phyloP scores from a whole-genome alignment of 257 asterid genomes.

The Solanum habrochaites region DNA sequence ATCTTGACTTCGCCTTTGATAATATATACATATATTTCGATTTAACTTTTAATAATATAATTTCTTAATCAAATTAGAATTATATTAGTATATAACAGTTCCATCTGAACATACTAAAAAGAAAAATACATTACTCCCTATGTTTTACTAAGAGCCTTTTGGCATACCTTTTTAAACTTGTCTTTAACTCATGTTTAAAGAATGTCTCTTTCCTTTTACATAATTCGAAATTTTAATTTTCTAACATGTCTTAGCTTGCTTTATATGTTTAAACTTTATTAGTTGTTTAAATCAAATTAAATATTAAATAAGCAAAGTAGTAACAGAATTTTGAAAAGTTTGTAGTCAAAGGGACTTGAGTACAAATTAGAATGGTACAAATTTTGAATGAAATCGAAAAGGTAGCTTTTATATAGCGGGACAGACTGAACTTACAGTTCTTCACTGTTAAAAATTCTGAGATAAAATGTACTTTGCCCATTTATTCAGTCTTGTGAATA shows the following conservation, averaged over 20 bases:
- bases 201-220: background rate
- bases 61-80: background rate
- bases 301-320: too few species aligned
- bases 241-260: background rate
- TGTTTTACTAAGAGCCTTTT: too few species aligned
- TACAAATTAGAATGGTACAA: background rate
- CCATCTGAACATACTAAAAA: background rate
- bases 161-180: too few species aligned
- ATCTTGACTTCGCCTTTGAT: accelerated
- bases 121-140: background rate
- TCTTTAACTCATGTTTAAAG: too few species aligned
- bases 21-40: too few species aligned
- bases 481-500: background rate
- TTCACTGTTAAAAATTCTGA: background rate
- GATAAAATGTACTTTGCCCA: background rate
- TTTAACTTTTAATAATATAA: too few species aligned
- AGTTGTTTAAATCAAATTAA: too few species aligned
- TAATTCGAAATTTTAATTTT: too few species aligned
- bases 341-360: background rate
- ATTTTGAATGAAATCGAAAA: background rate
- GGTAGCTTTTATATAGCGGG: background rate
- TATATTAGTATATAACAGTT: too few species aligned
- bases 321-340: background rate
- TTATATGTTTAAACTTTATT: too few species aligned
- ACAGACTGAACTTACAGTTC: background rate